Evolutionary conservation across 2,329 filamentous ascomycete genomes (phyloP).

Genomic region (Penicillium sp.): DNA sequence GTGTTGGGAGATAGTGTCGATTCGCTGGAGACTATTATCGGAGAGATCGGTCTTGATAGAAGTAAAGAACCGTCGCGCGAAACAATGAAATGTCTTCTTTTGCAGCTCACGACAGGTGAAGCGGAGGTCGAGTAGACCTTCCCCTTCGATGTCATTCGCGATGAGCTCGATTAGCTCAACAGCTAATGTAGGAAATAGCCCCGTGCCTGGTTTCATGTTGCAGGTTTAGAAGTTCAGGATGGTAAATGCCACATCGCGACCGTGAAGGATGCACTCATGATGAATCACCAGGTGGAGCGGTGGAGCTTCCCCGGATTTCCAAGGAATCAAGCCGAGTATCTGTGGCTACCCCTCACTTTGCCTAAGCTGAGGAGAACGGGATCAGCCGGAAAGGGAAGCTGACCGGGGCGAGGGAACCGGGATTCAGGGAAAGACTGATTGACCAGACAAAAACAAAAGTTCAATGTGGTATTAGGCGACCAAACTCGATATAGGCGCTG

Average conservation of each 20-base stretch:
- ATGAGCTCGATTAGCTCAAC: conserved; percentile 24
- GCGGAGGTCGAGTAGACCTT: conserved; percentile 17
- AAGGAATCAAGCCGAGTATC: neutral
- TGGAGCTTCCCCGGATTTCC: conserved; percentile 14
- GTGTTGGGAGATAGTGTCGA: conserved; percentile 17
- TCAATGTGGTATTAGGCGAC: neutral
- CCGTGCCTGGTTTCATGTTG: neutral
- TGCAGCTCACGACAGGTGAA: conserved; percentile 19
- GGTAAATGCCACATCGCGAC: neutral
- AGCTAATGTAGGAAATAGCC: conserved; percentile 10
- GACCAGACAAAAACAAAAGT: neutral
- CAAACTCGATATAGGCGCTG: neutral
- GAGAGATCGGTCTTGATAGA: conserved; percentile 24
- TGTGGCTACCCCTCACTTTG: conserved; percentile 14
- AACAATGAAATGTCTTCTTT: conserved; percentile 24
- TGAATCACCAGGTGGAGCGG: neutral
- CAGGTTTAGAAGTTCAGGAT: neutral
- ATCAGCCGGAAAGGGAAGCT: neutral
- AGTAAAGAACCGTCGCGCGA: conserved; percentile 21
- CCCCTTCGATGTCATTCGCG: conserved; percentile 4
- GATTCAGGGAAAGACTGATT: neutral
- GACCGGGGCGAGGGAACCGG: neutral
- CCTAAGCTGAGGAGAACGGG: neutral
- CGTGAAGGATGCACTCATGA: neutral
- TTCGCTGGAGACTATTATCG: conserved; percentile 16